A percentile compares a stretch with the other conserved stretches of the same genome.
Evolutionary conservation across 139 green algal genomes (phyloP).

Genomic region (Chlorella vulgaris): DNA sequence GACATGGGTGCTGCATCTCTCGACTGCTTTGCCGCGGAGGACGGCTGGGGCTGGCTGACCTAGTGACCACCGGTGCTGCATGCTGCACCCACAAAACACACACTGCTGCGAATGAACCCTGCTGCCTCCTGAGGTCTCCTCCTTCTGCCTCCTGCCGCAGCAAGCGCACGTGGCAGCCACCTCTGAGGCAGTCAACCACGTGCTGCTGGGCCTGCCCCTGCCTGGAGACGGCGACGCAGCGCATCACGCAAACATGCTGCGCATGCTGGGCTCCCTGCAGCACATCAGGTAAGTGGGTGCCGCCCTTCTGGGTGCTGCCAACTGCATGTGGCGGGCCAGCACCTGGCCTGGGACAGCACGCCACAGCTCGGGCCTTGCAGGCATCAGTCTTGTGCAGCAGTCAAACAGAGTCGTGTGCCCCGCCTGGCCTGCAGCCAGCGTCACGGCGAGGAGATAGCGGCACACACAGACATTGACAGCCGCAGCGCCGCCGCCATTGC

Average conservation of each 20-base stretch:
- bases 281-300: constrained; percentile 21
- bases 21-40: too few species aligned
- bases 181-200: constrained; percentile 11
- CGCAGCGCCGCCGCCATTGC: background rate
- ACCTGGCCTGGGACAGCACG: too few species aligned
- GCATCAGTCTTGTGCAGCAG: too few species aligned
- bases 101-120: background rate
- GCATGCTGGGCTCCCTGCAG: constrained; percentile 38
- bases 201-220: constrained; percentile 27
- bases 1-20: too few species aligned
- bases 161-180: background rate
- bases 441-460: constrained; percentile 11
- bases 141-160: too few species aligned
- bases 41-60: too few species aligned
- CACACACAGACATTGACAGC: constrained; percentile 6
- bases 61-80: too few species aligned
- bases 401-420: too few species aligned
- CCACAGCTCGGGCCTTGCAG: too few species aligned
- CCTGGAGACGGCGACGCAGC: background rate
- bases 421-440: background rate
- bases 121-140: background rate
- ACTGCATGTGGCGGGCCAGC: too few species aligned
- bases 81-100: too few species aligned
- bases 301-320: too few species aligned
- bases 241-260: constrained; percentile 30